Percentiles rank a stretch among this genome's conserved stretches.
Evolutionary conservation across 495 filamentous ascomycete species (phyloP).

Genomic region (Talaromyces adpressus): DNA sequence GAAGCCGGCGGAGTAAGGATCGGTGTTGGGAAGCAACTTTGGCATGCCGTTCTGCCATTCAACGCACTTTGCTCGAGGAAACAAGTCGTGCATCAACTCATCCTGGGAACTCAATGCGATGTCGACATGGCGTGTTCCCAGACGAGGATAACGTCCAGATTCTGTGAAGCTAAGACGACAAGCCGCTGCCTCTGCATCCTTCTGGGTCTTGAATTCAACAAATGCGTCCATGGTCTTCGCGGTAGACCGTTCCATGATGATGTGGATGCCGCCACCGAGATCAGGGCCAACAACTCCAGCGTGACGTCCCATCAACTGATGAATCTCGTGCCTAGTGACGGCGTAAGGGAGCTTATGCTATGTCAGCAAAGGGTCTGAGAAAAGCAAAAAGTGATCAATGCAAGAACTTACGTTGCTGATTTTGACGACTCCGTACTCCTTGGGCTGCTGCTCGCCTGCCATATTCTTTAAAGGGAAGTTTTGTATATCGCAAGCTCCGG

Average conservation of each 20-base stretch:
- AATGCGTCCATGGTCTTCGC: slow-evolving; percentile 73
- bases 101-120: slow-evolving; percentile 54
- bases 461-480: slow-evolving; percentile 23
- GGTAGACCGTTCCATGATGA: slow-evolving; percentile 75
- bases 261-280: slow-evolving; percentile 58
- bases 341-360: slow-evolving; percentile 53
- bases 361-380: background rate
- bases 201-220: slow-evolving; percentile 53
- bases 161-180: slow-evolving; percentile 36
- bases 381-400: background rate
- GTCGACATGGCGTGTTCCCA: slow-evolving; percentile 61
- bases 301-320: slow-evolving; percentile 63
- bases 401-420: slow-evolving; percentile 38
- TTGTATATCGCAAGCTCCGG: background rate
- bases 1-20: slow-evolving; percentile 59
- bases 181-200: slow-evolving; percentile 45
- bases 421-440: slow-evolving; percentile 36
- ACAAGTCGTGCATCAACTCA: slow-evolving; percentile 57
- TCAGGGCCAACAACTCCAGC: slow-evolving; percentile 48
- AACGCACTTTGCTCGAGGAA: slow-evolving; percentile 60
- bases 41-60: slow-evolving; percentile 49
- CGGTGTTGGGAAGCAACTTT: slow-evolving; percentile 26
- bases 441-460: slow-evolving; percentile 10
- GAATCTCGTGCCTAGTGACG: slow-evolving; percentile 58
- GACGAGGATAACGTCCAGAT: slow-evolving; percentile 40